Evolutionary conservation across 768 basidiomycete species (phyloP).

Genomic region (Naganishia antarctica): DNA sequence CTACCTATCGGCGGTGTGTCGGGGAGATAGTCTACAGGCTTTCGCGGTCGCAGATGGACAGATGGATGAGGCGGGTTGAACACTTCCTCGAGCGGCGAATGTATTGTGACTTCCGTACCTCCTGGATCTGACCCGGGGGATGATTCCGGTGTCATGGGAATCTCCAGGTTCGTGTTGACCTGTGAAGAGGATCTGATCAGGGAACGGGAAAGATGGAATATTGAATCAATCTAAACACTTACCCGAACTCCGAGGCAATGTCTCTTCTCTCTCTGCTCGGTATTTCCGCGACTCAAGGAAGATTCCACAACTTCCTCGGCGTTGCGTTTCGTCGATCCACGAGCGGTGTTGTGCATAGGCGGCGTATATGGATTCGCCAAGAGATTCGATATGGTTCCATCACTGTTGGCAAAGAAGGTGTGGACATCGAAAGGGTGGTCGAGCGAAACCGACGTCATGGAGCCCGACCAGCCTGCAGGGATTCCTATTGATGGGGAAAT

Average conservation of each 20-base stretch:
- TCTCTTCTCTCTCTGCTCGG: not conserved
- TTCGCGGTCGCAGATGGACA: slow-evolving; percentile 2
- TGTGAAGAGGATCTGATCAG: not conserved
- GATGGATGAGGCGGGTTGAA: not conserved
- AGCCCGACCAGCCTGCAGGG: not conserved
- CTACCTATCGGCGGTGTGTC: not conserved
- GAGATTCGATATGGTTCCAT: not conserved
- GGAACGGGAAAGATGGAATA: not conserved
- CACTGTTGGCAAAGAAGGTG: slow-evolving; percentile 13
- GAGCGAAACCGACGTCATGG: slow-evolving; percentile 6
- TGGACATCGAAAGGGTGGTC: slow-evolving; percentile 3
- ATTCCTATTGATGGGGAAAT: not conserved
- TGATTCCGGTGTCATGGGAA: not conserved
- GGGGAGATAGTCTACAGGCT: not conserved
- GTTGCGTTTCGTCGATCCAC: not conserved
- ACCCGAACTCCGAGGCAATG: not conserved
- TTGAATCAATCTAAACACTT: not conserved
- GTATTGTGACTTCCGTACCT: not conserved
- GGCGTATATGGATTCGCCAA: not conserved
- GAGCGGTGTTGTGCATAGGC: not conserved
- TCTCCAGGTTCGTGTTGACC: not conserved
- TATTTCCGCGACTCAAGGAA: not conserved
- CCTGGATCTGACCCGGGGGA: not conserved
- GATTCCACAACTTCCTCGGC: not conserved
- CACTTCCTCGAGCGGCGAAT: not conserved